Conservation (phyloP, 768 basidiomycete genomes). For the Clathrus columnatus region DNA sequence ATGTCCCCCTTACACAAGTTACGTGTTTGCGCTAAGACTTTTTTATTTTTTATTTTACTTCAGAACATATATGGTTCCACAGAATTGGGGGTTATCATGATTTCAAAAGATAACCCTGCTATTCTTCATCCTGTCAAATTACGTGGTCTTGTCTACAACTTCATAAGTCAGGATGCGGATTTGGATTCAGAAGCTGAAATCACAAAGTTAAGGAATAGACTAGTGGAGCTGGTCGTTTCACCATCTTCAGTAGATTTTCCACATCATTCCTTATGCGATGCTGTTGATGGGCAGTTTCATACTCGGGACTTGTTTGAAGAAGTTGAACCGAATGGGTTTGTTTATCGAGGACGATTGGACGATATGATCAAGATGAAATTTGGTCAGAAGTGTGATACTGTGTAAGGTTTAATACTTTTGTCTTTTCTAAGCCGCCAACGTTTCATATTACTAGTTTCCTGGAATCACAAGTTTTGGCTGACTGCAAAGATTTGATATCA, state of each 20-base stretch:
- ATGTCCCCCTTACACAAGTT: not conserved
- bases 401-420: not conserved
- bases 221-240: not conserved
- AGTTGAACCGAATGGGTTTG: not conserved
- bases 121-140: not conserved
- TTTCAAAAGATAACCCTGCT: not conserved
- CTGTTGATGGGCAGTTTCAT: not conserved
- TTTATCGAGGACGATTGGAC: not conserved
- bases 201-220: not conserved
- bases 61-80: not conserved
- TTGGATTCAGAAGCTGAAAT: not conserved
- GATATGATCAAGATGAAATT: not conserved
- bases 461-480: not conserved
- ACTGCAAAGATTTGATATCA: not conserved
- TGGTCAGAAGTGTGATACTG: not conserved
- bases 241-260: not conserved
- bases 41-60: not conserved
- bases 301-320: not conserved
- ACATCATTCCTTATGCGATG: not conserved
- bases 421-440: not conserved
- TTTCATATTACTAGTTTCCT: not conserved
- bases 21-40: too few species aligned
- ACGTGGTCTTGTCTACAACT: not conserved
- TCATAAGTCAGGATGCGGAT: not conserved
- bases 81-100: not conserved